Evolutionary conservation across 176 grass and related monocot species (phyloP).

Genomic region (Carex kokanica): DNA sequence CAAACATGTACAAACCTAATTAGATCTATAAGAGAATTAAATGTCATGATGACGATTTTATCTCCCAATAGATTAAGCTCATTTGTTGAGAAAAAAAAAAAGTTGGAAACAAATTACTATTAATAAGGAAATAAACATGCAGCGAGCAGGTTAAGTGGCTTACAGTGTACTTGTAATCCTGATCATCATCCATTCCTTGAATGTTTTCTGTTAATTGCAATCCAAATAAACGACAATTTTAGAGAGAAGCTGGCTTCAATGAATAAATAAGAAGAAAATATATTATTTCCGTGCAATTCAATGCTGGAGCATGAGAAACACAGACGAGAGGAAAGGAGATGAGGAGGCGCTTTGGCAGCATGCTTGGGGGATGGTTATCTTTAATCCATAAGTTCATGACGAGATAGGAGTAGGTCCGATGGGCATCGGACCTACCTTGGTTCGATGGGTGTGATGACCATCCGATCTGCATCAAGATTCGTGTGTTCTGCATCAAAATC

Average conservation of each 20-base stretch:
- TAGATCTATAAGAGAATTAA: not conserved
- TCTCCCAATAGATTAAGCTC: too few relatives aligned
- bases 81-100: not conserved
- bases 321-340: too few relatives aligned
- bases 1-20: not conserved
- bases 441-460: too few relatives aligned
- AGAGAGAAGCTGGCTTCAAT: not conserved
- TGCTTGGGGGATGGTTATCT: too few relatives aligned
- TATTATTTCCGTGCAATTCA: not conserved
- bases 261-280: not conserved
- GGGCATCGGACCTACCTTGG: too few relatives aligned
- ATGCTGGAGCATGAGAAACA: too few relatives aligned
- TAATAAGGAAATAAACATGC: not conserved
- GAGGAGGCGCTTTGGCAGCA: too few relatives aligned
- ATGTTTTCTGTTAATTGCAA: not conserved
- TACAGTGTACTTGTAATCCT: not conserved
- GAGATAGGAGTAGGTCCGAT: too few relatives aligned
- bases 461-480: too few relatives aligned
- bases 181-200: not conserved
- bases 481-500: too few relatives aligned
- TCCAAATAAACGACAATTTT: not conserved
- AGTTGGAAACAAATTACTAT: not conserved
- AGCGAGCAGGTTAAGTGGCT: not conserved
- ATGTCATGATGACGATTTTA: too few relatives aligned
- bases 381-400: too few relatives aligned